These are phyloP conservation scores for Sinapis alba DNA, from an alignment of 441 rosid species.

Conservation along the genomic window DNA sequence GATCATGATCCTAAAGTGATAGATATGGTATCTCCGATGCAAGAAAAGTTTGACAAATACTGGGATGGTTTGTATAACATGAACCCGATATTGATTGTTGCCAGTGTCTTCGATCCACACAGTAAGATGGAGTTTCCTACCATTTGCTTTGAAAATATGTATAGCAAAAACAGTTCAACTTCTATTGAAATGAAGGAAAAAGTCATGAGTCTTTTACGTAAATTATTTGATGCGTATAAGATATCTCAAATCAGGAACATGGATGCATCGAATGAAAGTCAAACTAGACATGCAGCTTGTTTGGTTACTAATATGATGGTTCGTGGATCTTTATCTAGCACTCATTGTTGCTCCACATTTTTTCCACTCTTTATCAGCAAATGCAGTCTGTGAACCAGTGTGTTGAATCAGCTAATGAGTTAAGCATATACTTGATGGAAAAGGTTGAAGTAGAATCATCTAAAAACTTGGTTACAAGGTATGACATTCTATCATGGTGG, in stretches of 20 bases:
- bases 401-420: background rate
- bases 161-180: background rate
- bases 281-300: background rate
- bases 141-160: background rate
- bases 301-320: background rate
- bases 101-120: background rate
- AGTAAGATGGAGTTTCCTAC: background rate
- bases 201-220: background rate
- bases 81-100: background rate
- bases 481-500: background rate
- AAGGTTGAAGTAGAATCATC: background rate
- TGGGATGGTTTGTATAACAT: background rate
- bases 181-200: background rate
- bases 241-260: background rate
- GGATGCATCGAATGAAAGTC: background rate
- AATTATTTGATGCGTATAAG: background rate
- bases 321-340: background rate
- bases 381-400: background rate
- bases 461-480: background rate
- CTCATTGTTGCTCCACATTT: background rate
- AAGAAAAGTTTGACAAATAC: too few species aligned
- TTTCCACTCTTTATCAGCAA: background rate
- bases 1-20: too few species aligned
- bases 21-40: too few species aligned
- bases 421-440: background rate